Base-by-base conservation (phyloP, 202 grass and related monocot genomes). In the Schoenoplectus tabernaemontani region DNA sequence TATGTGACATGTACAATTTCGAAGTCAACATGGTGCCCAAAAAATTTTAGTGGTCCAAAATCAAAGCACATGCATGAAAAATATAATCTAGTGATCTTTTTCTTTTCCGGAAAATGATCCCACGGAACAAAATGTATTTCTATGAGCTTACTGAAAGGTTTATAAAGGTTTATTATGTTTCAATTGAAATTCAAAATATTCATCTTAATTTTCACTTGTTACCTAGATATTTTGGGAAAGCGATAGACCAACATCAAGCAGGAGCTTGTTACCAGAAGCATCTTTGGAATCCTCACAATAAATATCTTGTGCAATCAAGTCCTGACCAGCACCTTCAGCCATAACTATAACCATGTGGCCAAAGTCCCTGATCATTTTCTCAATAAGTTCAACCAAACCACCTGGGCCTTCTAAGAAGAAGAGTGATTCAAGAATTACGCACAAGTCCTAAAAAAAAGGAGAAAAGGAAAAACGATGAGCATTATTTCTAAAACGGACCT, bases 321-420 rank as follows among this genome's bases (percentile, higher is more conserved):
- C 86, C 82, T 98, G 95, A 57, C 95, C 95, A 34, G 95, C 95
- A 83, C 95, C 95, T 87, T 97, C 95, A 48, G 95, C 95, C 77
- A 97, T 86, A 59, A 98, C 95, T 61, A 98, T 94, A 61, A 98
- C 95, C 95, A 98, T 98, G 81, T 98, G 95, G 11, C 91, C 91
- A 26, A 84, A 87, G 6, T 98, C 95, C 84, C 95, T 92, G 81
- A 98, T 83, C 23, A 87, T 83, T 75, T 92, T 98, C 59, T 98
- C 95, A 51, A 98, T 86, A 64, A 85, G 90, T 83, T 61, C 89
- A 24, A 87, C 85, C 82, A 98, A 85, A 41, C 95, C 91, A 72
- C 95, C 91, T 59, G 88, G 88, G 56, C 95, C 91, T 54, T 98
- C 95, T 39, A 98, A 59, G 81, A 87, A 90, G 87, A 98, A 98